Evolutionary conservation across 2,329 filamentous ascomycete species (phyloP).

Genomic region (Neocatenulostroma microsporum): DNA sequence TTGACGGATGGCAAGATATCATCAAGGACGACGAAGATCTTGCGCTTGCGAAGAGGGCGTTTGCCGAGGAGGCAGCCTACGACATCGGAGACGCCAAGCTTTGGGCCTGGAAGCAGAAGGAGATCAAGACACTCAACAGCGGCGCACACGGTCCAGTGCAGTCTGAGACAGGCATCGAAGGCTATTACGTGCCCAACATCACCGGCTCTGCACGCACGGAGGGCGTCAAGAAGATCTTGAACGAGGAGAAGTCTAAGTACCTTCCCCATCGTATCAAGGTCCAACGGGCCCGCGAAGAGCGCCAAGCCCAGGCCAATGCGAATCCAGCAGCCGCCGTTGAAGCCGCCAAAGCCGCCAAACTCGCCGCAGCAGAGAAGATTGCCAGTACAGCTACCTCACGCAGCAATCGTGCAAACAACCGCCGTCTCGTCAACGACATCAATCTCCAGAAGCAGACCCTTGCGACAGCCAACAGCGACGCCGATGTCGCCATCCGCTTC

Average conservation of each 20-base stretch:
- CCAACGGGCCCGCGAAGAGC: conserved; percentile 80
- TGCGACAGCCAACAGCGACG: conserved; percentile 55
- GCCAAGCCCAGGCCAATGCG: conserved; percentile 66
- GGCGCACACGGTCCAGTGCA: conserved; percentile 49
- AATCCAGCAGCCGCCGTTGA: conserved; percentile 56
- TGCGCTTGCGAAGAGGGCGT: conserved; percentile 45
- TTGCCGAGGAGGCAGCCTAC: conserved; percentile 41
- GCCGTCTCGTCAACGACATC: conserved; percentile 86
- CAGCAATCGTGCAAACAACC: conserved; percentile 90
- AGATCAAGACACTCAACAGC: conserved; percentile 61
- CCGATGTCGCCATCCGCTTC: conserved; percentile 90
- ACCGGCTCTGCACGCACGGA: conserved; percentile 87
- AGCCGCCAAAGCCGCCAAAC: conserved; percentile 62
- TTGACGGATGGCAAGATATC: conserved; percentile 62
- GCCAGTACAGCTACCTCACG: conserved; percentile 83
- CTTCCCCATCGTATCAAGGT: conserved; percentile 96
- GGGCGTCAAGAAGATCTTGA: conserved; percentile 88
- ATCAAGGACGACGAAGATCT: conserved; percentile 64
- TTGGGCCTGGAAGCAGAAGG: conserved; percentile 66
- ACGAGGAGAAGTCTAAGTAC: conserved; percentile 97
- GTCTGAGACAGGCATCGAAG: conserved; percentile 49
- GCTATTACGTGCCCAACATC: conserved; percentile 74
- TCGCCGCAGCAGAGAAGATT: conserved; percentile 64
- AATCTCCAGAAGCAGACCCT: conserved; percentile 82
- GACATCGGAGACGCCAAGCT: conserved; percentile 51